A percentile compares a stretch with the other conserved stretches of the same genome.
Evolutionary conservation across 1,284 basidiomycete species (phyloP).

Genomic region (Ceratobasidium sp.): DNA sequence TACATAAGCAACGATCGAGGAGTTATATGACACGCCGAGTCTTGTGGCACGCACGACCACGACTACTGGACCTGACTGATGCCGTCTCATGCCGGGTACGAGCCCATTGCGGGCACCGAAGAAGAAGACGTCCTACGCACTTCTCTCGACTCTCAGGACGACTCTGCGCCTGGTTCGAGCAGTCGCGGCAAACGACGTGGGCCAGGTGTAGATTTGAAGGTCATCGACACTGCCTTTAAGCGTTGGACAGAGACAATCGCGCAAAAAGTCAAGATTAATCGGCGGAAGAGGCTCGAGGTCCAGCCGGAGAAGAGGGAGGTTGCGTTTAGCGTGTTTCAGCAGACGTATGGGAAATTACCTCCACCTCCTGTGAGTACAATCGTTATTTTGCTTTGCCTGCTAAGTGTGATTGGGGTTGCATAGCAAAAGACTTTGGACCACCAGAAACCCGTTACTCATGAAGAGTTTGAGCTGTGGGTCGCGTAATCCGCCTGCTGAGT

Average conservation of each 20-base stretch:
- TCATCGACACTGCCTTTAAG: conserved; percentile 80
- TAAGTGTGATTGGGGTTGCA: not conserved
- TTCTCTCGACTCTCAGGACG: conserved; percentile 40
- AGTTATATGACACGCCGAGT: conserved; percentile 33
- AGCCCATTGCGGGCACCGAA: conserved; percentile 39
- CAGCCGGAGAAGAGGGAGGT: conserved; percentile 72
- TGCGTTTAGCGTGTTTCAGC: conserved; percentile 81
- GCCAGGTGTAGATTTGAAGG: conserved; percentile 43
- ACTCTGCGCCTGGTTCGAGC: not conserved
- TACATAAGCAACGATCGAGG: conserved; percentile 27
- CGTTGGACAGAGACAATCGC: conserved; percentile 87
- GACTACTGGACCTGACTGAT: conserved; percentile 1
- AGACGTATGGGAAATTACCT: conserved; percentile 54
- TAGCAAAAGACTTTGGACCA: conserved; percentile 83
- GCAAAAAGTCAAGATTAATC: conserved; percentile 72
- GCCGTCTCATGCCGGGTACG: conserved; percentile 41
- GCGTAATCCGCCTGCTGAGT: conserved; percentile 42
- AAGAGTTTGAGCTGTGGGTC: conserved; percentile 73
- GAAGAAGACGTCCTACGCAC: conserved; percentile 13
- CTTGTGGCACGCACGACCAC: conserved; percentile 27
- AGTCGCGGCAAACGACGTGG: conserved; percentile 15
- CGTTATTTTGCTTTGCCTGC: conserved; percentile 37
- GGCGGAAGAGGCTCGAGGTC: conserved; percentile 76
- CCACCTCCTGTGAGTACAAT: conserved; percentile 57
- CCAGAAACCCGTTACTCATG: conserved; percentile 74